Evolutionary conservation across 768 basidiomycete genomes (phyloP).

Genomic region (Xerocomus brunneocitrinus): DNA sequence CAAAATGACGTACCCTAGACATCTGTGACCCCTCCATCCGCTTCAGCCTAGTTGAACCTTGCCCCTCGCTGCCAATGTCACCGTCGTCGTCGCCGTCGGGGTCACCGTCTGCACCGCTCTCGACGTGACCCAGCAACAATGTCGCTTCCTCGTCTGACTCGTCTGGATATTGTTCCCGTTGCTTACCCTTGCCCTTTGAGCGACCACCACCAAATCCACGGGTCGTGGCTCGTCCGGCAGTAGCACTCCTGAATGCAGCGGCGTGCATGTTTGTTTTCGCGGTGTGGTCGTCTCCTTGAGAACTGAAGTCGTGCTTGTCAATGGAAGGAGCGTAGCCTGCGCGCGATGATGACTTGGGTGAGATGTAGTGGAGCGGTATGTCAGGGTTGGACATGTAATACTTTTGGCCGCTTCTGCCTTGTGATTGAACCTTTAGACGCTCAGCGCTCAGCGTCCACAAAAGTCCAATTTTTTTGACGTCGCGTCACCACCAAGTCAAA

Average conservation of each 20-base stretch:
- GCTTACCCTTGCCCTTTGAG: conserved; percentile 37
- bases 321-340: conserved; percentile 44
- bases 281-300: conserved; percentile 17
- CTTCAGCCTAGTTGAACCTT: conserved; percentile 23
- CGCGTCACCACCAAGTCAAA: too few species aligned
- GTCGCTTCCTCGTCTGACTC: conserved; percentile 61
- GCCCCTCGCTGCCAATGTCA: conserved; percentile 32
- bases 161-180: conserved; percentile 55
- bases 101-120: conserved; percentile 34
- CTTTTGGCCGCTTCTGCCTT: background rate
- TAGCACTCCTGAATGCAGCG: conserved; percentile 31
- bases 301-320: conserved; percentile 24
- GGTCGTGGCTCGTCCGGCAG: conserved; percentile 24
- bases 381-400: conserved; percentile 44
- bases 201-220: conserved; percentile 14
- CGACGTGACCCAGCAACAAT: conserved; percentile 37
- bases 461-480: conserved; percentile 36
- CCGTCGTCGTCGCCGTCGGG: conserved; percentile 36
- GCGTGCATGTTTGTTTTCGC: conserved; percentile 25
- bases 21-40: conserved; percentile 22
- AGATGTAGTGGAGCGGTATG: conserved; percentile 63
- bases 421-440: background rate
- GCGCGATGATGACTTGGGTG: conserved; percentile 43
- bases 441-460: background rate
- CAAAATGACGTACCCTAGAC: conserved; percentile 13